A percentile compares a stretch with the other conserved stretches of the same genome.
Conservation (phyloP, 371 early-diverging fungal genomes). For the Rhizomucor miehei region DNA sequence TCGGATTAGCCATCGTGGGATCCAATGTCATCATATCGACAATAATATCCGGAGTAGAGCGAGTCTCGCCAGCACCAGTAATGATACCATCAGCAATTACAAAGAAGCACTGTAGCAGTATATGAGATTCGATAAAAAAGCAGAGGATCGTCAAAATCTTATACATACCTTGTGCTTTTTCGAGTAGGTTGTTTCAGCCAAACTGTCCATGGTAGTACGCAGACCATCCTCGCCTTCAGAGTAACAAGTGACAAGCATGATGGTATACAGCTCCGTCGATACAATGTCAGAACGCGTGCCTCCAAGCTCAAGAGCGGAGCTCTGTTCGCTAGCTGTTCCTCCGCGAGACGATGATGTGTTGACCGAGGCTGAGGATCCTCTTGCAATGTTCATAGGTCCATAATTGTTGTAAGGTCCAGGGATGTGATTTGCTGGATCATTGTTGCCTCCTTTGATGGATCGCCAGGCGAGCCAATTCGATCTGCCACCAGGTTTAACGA, state of each 20-base stretch:
- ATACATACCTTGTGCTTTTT: conserved; percentile 52
- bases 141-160: neutral
- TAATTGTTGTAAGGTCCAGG: conserved; percentile 48
- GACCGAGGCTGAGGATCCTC: conserved; percentile 17
- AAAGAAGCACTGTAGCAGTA: neutral
- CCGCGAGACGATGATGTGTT: conserved; percentile 20
- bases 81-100: conserved; percentile 50
- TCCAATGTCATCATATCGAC: conserved; percentile 66
- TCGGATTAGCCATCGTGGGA: conserved; percentile 50
- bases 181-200: conserved; percentile 66
- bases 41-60: conserved; percentile 74
- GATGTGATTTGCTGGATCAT: conserved; percentile 45
- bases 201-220: conserved; percentile 79
- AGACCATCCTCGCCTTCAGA: conserved; percentile 77
- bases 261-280: conserved; percentile 44
- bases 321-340: conserved; percentile 22
- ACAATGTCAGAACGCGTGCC: conserved; percentile 32
- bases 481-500: conserved; percentile 47
- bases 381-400: conserved; percentile 19
- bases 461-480: conserved; percentile 52
- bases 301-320: conserved; percentile 13
- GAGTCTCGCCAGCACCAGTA: conserved; percentile 45
- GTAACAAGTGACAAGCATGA: conserved; percentile 71
- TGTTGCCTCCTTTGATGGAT: conserved; percentile 46
- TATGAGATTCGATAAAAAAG: too few species aligned